Percentiles rank a stretch among this genome's conserved stretches.
phyloP scores from a whole-genome alignment of 176 grass and related monocot species.

The Zoysia japonica region DNA sequence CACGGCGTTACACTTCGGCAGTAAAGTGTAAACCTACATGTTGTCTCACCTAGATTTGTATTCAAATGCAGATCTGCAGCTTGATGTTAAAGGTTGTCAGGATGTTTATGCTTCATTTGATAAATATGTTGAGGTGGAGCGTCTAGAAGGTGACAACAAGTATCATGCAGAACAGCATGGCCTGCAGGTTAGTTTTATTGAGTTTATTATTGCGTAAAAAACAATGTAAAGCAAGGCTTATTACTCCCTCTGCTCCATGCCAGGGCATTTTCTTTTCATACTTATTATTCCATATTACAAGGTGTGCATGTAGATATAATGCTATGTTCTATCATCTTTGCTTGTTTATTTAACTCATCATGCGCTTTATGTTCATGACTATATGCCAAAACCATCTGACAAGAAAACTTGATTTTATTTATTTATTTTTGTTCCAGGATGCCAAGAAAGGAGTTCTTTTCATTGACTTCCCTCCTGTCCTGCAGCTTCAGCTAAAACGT shows the following conservation, averaged over 20 bases:
- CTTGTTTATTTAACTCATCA: background rate
- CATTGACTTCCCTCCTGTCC: slow-evolving; percentile 94
- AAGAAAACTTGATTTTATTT: background rate
- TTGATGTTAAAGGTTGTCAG: slow-evolving; percentile 96
- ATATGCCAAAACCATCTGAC: background rate
- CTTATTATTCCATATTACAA: background rate
- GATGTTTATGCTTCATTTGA: slow-evolving; percentile 98
- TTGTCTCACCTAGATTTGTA: slow-evolving; percentile 34
- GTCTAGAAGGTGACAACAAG: slow-evolving; percentile 93
- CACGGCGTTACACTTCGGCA: background rate
- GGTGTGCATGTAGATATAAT: background rate
- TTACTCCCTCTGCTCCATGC: background rate
- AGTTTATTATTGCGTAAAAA: background rate
- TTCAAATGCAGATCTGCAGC: slow-evolving; percentile 78
- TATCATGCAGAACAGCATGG: slow-evolving; percentile 94
- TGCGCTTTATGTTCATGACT: background rate
- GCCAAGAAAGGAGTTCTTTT: slow-evolving; percentile 99
- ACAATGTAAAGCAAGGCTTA: background rate
- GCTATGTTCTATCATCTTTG: background rate
- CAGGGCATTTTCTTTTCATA: background rate
- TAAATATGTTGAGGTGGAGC: slow-evolving; percentile 96
- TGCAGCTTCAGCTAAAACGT: slow-evolving; percentile 97
- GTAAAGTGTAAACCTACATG: slow-evolving; percentile 6
- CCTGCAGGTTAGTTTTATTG: slow-evolving; percentile 67
- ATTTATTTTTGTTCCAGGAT: slow-evolving; percentile 65